Evolutionary conservation across 2,329 filamentous ascomycete genomes (phyloP).

Genomic region (Exophiala calicioides): DNA sequence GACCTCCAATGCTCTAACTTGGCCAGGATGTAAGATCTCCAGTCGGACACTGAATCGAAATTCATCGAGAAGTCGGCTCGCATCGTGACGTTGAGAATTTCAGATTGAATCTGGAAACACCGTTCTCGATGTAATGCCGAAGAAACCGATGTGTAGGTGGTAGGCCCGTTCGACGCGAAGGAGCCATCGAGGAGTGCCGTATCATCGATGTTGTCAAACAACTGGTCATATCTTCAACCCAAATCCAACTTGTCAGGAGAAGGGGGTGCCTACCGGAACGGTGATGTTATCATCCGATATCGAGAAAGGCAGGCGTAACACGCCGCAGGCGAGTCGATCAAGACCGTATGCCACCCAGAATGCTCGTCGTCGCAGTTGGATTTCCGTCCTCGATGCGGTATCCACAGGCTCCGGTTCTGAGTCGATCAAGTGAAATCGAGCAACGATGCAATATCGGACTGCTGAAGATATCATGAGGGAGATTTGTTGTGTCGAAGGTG

Average conservation of each 20-base stretch:
- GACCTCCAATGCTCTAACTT: conserved; percentile 9
- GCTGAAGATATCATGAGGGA: conserved; percentile 10
- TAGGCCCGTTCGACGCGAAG: background rate
- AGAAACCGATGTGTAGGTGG: background rate
- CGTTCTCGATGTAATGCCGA: conserved; percentile 10
- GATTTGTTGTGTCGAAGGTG: conserved; percentile 8
- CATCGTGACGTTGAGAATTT: conserved; percentile 11
- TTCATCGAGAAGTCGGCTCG: conserved; percentile 9
- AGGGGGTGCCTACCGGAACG: background rate
- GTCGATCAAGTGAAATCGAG: conserved; percentile 10
- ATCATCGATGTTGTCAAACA: conserved; percentile 7
- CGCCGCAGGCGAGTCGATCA: conserved; percentile 40
- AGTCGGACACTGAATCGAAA: conserved; percentile 10
- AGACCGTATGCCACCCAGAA: conserved; percentile 36
- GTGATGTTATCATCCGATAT: conserved; percentile 12
- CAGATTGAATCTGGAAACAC: conserved; percentile 10
- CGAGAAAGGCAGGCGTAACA: conserved; percentile 34
- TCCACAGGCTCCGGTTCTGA: conserved; percentile 6
- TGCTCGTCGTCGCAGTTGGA: conserved; percentile 32
- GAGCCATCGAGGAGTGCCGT: conserved; percentile 2
- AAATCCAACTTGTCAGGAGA: too few species aligned
- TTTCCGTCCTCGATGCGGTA: background rate
- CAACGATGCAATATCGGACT: conserved; percentile 7
- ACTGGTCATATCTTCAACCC: background rate
- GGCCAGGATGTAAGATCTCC: conserved; percentile 7